Base-by-base conservation (phyloP, 805 yeast genomes). In the Starmerella roubikii region DNA sequence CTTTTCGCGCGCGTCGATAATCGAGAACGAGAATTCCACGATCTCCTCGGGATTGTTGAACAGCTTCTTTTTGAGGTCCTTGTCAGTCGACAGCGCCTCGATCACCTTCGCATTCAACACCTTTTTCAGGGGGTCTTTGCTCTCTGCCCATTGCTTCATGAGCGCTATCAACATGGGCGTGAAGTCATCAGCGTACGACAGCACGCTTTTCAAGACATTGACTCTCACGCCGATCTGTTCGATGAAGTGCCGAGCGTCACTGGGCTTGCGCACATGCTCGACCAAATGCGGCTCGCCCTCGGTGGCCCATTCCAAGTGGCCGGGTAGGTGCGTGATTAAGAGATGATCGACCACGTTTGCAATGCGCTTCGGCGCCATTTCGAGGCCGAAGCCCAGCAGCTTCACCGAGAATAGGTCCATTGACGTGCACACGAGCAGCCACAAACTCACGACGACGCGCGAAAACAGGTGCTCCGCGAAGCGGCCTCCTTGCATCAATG, bases 41-140 rank as follows among this genome's bases (percentile, higher is more conserved):
- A 79, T 64, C 34, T 76, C 80, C 2, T 58, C 57, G 0, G 85
- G 76, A 2, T 76, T 67, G 28, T 64, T 63, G 7, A 76, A 66
- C 21, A 78, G 53, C 32, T 65, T 65, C 8, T 74, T 72, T 43
- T 72, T 78, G 51, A 78, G 75, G 13, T 21, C 19, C 1, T 26
- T 29, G 22, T 46, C 42, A 7, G 29, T 31, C 2, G 40, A 18
- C 10, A 47, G 30, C 13, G 32, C 12, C 29, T 47, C 51, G 2
- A 43, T 37, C 1, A 40, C 25, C 23, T 46, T 49, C 7, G 48
- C 50, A 4, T 23, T 29, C 59, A 27, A 81, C 59, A 38, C 71
- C 63, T 25, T 30, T 13, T 11, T 4, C 19, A 24, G 3, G 2
- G 34, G 67, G 4, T 62, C 61, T 2, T 59, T 62, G 4, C 51